Percentiles rank a stretch among this genome's conserved stretches.
These are phyloP conservation scores for Xylaria arbuscula DNA, from an alignment of 2,329 filamentous ascomycete species.

Conservation along the genomic window DNA sequence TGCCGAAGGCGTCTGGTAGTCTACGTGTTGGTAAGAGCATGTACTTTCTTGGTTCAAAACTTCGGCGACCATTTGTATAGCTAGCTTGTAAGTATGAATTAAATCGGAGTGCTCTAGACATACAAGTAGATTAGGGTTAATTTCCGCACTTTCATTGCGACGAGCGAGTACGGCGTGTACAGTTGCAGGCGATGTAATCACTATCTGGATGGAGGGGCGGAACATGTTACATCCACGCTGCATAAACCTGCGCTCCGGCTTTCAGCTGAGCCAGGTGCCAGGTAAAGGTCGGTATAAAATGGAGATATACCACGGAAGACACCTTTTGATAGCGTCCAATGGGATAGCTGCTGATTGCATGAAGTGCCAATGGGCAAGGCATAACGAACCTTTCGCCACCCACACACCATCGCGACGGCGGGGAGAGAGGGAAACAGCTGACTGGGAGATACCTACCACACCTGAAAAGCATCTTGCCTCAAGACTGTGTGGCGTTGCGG, in stretches of 20 bases:
- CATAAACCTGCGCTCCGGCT: conserved; percentile 26
- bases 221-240: conserved; percentile 18
- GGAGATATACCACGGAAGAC: conserved; percentile 5
- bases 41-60: background rate
- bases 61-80: background rate
- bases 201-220: background rate
- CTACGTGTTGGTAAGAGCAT: background rate
- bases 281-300: conserved; percentile 12
- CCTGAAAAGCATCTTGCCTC: conserved; percentile 4
- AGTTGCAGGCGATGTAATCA: background rate
- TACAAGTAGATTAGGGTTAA: background rate
- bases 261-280: conserved; percentile 29
- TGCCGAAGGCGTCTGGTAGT: background rate
- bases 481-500: conserved; percentile 21
- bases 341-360: conserved; percentile 8
- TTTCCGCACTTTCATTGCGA: conserved; percentile 6
- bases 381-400: conserved; percentile 20
- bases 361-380: conserved; percentile 13
- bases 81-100: background rate
- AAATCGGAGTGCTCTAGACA: background rate
- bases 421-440: conserved; percentile 12
- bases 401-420: conserved; percentile 12
- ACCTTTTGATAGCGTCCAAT: conserved; percentile 12
- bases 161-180: background rate
- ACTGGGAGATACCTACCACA: conserved; percentile 22